phyloP scores from a whole-genome alignment of 2,329 filamentous ascomycete species.

The Echinosphaeria canescens region DNA sequence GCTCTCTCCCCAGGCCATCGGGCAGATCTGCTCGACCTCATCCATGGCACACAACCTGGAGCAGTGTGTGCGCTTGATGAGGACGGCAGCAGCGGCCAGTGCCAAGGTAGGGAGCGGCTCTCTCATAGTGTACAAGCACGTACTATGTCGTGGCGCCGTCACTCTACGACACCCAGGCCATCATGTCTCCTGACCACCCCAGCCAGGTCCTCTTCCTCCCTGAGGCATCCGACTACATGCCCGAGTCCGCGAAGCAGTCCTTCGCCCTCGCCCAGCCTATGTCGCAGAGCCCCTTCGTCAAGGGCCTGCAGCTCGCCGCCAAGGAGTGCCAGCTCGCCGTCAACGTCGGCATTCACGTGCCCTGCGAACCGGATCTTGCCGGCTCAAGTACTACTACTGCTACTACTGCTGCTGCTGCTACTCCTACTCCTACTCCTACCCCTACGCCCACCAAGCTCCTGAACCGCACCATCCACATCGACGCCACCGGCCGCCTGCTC shows the following conservation, averaged over 20 bases:
- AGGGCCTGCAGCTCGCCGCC: constrained; percentile 50
- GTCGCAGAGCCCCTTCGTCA: constrained; percentile 47
- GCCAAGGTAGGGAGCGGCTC: constrained; percentile 53
- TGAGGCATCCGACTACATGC: constrained; percentile 82
- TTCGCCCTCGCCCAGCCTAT: constrained; percentile 49
- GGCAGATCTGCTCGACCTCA: constrained; percentile 73
- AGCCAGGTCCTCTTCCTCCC: constrained; percentile 51
- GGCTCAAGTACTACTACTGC: too few species aligned
- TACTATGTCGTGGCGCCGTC: not conserved
- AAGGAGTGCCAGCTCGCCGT: constrained; percentile 42
- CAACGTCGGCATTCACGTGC: constrained; percentile 76
- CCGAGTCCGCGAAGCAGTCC: constrained; percentile 41
- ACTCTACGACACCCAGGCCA: constrained; percentile 4
- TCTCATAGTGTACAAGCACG: too few species aligned
- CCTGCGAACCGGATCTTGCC: too few species aligned
- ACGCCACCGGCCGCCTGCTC: constrained; percentile 17
- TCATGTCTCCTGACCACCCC: not conserved
- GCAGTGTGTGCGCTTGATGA: constrained; percentile 52
- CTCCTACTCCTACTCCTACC: not conserved
- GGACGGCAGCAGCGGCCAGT: constrained; percentile 51
- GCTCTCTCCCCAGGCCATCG: constrained; percentile 44
- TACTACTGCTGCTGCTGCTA: constrained; percentile 7
- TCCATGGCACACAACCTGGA: constrained; percentile 59
- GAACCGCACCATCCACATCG: constrained; percentile 31
- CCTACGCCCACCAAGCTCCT: constrained; percentile 14